Evolutionary conservation across 139 green algal genomes (phyloP), one percentile per base, ranked within the genome.

Genomic region (Chlorella sp.): DNA sequence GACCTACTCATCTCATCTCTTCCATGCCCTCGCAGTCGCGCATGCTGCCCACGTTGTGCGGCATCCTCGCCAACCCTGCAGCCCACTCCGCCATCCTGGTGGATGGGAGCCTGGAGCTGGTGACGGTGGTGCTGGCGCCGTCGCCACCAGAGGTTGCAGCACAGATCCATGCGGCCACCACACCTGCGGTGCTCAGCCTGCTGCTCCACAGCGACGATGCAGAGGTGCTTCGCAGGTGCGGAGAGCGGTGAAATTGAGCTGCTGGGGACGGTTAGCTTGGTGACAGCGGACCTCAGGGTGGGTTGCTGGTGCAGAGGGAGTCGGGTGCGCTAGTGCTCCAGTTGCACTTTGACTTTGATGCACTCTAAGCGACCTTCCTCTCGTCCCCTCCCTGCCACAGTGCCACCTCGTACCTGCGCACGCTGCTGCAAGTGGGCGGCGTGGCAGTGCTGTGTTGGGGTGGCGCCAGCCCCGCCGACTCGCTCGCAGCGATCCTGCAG

Each of bases 41-140:
- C 41, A 87, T 78, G 68, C 65, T 88, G 68, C 88, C 88, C 31
- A 80, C 75, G 42, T 69, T 92, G 50, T 78, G 62, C 21, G 73
- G 53, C 70, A 79, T 93, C 64, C 14, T 89, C 2, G 35, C 45
- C n/a, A 27, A 69, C 7, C 69, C 79, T 15, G 66, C 65, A 43
- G 51, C 46, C 17, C 76, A 87, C 76, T 48, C 60, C 0, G 29
- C 76, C 23, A 81, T 84, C 33, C 43, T 92, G 33, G 81, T 95
- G 33, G 86, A 86, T 46, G 83, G 86, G 4, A 79, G 77, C 0
- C 58, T 95, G 77, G 89, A 94, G 58, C 42, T 95, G 70, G 59
- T 93, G 7, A 76, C 71, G 11, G 64, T 83, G 31, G 70, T 94
- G 31, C 56, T 93, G 40, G 65, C 50, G 9, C 74, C 84, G 4